phyloP scores from a whole-genome alignment of 108 stramenopile genomes.

The Heterococcus sp. region DNA sequence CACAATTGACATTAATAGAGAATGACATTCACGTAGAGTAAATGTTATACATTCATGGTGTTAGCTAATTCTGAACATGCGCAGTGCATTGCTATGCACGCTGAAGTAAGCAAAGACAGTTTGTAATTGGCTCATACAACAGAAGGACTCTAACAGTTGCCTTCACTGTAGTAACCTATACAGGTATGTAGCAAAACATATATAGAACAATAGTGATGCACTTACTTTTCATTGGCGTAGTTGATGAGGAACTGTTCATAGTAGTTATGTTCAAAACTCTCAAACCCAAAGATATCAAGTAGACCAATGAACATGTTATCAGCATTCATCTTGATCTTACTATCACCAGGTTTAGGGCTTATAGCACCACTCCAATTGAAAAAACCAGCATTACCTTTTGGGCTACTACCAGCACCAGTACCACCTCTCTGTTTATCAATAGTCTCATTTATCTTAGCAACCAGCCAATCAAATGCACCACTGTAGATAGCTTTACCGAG shows the following conservation, averaged over 20 bases:
- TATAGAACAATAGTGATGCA: too few species aligned
- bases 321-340: background rate
- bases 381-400: background rate
- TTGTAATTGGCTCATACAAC: too few species aligned
- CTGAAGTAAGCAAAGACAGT: too few species aligned
- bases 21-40: too few species aligned
- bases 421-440: slow-evolving; percentile 46
- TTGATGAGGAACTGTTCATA: slow-evolving; percentile 78
- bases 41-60: too few species aligned
- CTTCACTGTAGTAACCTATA: too few species aligned
- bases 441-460: slow-evolving; percentile 33
- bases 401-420: slow-evolving; percentile 21
- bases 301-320: slow-evolving; percentile 73
- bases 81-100: too few species aligned
- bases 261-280: slow-evolving; percentile 59
- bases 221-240: slow-evolving; percentile 53
- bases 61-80: too few species aligned
- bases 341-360: background rate
- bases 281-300: slow-evolving; percentile 92
- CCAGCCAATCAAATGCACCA: slow-evolving; percentile 84
- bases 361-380: background rate
- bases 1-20: slow-evolving; percentile 48
- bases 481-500: slow-evolving; percentile 86
- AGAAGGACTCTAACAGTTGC: too few species aligned
- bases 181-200: too few species aligned